Conservation (phyloP, 2,329 filamentous ascomycete genomes). For the Botrytis hyacinthi region DNA sequence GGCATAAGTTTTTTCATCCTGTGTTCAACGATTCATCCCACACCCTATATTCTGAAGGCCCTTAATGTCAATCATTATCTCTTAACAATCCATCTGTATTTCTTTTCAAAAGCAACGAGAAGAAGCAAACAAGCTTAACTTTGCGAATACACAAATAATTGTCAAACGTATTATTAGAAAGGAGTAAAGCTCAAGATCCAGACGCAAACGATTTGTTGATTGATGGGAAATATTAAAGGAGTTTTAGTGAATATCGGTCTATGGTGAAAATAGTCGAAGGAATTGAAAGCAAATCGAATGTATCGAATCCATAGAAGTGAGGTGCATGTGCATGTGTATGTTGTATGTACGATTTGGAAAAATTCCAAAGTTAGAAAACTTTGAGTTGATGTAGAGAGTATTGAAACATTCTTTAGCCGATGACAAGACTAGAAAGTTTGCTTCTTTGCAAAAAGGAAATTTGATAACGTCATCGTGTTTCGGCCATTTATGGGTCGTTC, state of each 20-base stretch:
- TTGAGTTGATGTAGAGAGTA: slow-evolving; percentile 9
- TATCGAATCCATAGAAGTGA: slow-evolving; percentile 7
- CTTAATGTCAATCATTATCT: not conserved
- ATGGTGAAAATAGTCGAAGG: slow-evolving; percentile 7
- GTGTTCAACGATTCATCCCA: not conserved
- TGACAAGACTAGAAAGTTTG: slow-evolving; percentile 4
- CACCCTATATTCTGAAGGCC: not conserved
- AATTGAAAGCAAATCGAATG: slow-evolving; percentile 6
- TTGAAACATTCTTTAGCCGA: not conserved
- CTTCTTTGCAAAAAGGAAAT: slow-evolving; percentile 7
- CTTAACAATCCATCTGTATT: slow-evolving; percentile 7
- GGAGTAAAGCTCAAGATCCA: slow-evolving; percentile 2
- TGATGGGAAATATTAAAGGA: slow-evolving; percentile 7
- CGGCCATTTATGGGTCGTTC: not conserved
- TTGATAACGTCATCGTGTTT: slow-evolving; percentile 11
- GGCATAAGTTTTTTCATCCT: not conserved
- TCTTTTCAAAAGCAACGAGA: slow-evolving; percentile 2
- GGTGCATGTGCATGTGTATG: not conserved
- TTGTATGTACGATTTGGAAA: slow-evolving; percentile 13
- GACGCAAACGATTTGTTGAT: slow-evolving; percentile 3
- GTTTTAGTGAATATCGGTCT: slow-evolving; percentile 6
- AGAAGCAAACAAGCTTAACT: slow-evolving; percentile 5
- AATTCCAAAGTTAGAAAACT: not conserved
- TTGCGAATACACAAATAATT: not conserved
- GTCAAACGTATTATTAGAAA: slow-evolving; percentile 1